Conservation (phyloP, 1,139 yeast genomes). For the Candida pseudoviswanathii region DNA sequence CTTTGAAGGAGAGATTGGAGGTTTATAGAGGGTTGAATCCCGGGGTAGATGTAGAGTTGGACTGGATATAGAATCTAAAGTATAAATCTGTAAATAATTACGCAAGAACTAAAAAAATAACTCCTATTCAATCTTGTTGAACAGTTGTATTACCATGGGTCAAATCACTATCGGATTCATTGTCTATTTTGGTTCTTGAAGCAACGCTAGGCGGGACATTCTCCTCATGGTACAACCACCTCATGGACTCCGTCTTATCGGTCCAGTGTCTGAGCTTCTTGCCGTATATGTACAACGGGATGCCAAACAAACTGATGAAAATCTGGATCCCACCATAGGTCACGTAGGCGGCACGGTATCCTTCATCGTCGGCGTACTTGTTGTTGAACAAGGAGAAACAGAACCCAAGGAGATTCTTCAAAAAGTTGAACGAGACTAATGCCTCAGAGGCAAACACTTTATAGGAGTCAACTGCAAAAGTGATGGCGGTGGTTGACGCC, state of each 20-base stretch:
- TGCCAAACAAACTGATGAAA: conserved; percentile 48
- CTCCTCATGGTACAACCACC: conserved; percentile 31
- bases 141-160: conserved; percentile 1
- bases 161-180: conserved; percentile 1
- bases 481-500: conserved; percentile 64
- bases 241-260: conserved; percentile 41
- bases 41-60: conserved; percentile 7
- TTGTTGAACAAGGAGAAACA: conserved; percentile 60
- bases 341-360: conserved; percentile 50
- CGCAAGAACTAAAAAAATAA: not conserved
- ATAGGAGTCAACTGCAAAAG: conserved; percentile 61
- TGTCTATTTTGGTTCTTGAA: conserved; percentile 4
- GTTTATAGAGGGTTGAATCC: conserved; percentile 23
- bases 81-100: not conserved
- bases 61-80: conserved; percentile 4
- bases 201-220: conserved; percentile 19
- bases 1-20: conserved; percentile 31
- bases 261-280: conserved; percentile 55
- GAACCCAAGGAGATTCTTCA: conserved; percentile 59
- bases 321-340: conserved; percentile 58
- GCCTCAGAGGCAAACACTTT: conserved; percentile 62
- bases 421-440: conserved; percentile 56
- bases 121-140: not conserved
- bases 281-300: conserved; percentile 60
- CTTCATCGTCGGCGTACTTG: conserved; percentile 42